Evolutionary conservation across 2,329 filamentous ascomycete species (phyloP).

Genomic region (Metarhizium album): DNA sequence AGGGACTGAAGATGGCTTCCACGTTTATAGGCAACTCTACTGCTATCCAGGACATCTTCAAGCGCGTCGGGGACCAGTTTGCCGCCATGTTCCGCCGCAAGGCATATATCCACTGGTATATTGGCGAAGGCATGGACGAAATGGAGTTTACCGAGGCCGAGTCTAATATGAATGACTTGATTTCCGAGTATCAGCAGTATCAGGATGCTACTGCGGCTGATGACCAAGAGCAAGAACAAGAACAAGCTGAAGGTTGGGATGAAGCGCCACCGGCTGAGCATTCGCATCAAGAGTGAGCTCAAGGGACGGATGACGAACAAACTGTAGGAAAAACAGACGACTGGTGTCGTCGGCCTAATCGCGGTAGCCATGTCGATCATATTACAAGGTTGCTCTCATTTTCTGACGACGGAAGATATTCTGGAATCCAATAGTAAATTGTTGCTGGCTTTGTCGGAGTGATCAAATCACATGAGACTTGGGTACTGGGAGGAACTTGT

Average conservation of each 20-base stretch:
- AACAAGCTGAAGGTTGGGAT: conserved; percentile 35
- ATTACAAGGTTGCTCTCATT: no score
- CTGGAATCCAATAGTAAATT: neutral
- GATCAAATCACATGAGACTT: neutral
- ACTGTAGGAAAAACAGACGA: neutral
- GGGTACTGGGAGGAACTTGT: neutral
- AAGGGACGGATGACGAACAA: neutral
- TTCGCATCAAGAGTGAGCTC: neutral
- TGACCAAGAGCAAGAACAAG: conserved; percentile 85
- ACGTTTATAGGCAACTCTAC: conserved; percentile 99
- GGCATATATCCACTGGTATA: conserved; percentile 99
- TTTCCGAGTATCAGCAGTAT: conserved; percentile 99
- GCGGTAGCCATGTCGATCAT: no score
- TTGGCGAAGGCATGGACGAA: conserved; percentile 99
- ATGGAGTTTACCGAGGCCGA: conserved; percentile 99
- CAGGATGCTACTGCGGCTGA: conserved; percentile 96
- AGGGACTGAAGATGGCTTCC: conserved; percentile 95
- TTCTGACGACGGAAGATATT: neutral
- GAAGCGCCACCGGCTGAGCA: conserved; percentile 66
- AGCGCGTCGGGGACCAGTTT: conserved; percentile 99
- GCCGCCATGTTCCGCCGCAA: conserved; percentile 99
- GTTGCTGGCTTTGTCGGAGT: neutral
- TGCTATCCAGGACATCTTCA: conserved; percentile 99
- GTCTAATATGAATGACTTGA: conserved; percentile 99
- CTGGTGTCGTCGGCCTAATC: neutral